Conservation (phyloP, 768 basidiomycete species). For the Boletales sp. region DNA sequence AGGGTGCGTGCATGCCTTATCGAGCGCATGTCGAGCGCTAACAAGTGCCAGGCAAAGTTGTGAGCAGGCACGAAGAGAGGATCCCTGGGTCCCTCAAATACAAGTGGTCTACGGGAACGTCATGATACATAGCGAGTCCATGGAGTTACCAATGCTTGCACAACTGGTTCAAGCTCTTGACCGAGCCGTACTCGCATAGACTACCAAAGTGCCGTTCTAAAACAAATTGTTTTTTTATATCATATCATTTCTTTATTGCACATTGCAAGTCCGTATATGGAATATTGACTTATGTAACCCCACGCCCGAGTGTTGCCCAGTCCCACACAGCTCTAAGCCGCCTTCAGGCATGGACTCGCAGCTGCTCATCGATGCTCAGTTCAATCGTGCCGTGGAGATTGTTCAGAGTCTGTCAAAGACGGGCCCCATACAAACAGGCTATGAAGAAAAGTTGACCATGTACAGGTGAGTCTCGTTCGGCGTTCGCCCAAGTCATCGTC, state of each 20-base stretch:
- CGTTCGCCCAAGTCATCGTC: neutral
- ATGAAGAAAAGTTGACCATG: constrained; percentile 92
- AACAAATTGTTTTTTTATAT: no score
- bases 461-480: constrained; percentile 59
- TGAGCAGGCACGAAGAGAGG: constrained; percentile 56
- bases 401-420: constrained; percentile 90
- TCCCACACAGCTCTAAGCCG: neutral
- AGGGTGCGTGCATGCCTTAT: constrained; percentile 46
- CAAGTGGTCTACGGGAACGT: constrained; percentile 58
- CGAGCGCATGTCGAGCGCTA: constrained; percentile 1
- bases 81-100: constrained; percentile 77
- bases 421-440: constrained; percentile 92
- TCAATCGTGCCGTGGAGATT: constrained; percentile 92
- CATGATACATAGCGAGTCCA: constrained; percentile 17
- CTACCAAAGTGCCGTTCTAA: no score
- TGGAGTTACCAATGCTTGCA: no score
- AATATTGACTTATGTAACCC: neutral
- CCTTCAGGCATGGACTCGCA: constrained; percentile 50
- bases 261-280: no score
- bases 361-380: constrained; percentile 76
- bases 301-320: constrained; percentile 4
- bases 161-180: no score
- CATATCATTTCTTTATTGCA: no score
- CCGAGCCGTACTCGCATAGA: no score
- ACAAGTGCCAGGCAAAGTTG: constrained; percentile 47